Evolutionary conservation across 2,329 filamentous ascomycete species (phyloP).

Genomic region (Pseudogymnoascus sp.): DNA sequence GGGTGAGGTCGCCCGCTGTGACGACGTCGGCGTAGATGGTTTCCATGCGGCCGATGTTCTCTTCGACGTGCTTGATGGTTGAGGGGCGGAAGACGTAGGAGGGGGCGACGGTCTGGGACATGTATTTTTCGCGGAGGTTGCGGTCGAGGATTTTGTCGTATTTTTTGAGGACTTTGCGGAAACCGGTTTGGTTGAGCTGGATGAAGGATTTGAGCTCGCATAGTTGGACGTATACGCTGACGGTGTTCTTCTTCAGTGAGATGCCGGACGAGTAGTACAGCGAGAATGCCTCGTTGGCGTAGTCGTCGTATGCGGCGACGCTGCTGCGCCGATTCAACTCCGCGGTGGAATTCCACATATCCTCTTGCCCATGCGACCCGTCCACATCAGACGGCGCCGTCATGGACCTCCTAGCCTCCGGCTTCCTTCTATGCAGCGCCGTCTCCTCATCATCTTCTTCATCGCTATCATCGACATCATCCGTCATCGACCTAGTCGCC

Average conservation of each 20-base stretch:
- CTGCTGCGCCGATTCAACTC: conserved; percentile 54
- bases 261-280: conserved; percentile 66
- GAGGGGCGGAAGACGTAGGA: conserved; percentile 74
- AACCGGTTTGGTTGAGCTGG: conserved; percentile 93
- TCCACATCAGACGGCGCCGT: conserved; percentile 22
- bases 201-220: conserved; percentile 95
- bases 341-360: conserved; percentile 58
- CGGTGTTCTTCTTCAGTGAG: conserved; percentile 85
- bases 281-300: conserved; percentile 64
- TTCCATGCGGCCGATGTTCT: conserved; percentile 69
- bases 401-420: conserved; percentile 28
- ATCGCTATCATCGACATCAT: conserved; percentile 55
- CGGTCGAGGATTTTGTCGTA: conserved; percentile 94
- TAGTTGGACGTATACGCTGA: conserved; percentile 80
- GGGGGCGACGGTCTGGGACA: conserved; percentile 64
- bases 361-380: conserved; percentile 31
- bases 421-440: conserved; percentile 29
- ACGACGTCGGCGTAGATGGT: conserved; percentile 72
- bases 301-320: conserved; percentile 61
- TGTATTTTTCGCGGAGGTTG: conserved; percentile 69
- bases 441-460: conserved; percentile 59
- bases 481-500: conserved; percentile 43
- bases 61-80: conserved; percentile 64
- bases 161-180: conserved; percentile 94
- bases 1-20: conserved; percentile 67